Conservation (phyloP, 2,329 filamentous ascomycete species). For the Fusarium dlaminii region DNA sequence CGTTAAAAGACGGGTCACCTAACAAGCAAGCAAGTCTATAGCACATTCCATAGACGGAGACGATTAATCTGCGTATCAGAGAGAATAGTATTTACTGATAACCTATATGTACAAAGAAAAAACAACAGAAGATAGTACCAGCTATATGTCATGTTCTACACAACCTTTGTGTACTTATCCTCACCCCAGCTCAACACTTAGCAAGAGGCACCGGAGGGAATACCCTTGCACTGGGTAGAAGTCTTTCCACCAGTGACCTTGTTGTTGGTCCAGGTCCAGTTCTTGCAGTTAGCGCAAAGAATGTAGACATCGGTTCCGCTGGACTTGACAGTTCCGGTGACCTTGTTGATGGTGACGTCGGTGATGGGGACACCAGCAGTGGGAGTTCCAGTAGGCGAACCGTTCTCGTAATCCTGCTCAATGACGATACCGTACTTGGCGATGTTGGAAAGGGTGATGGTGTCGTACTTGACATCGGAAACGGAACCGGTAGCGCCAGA, state of each 20-base stretch:
- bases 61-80: rapidly evolving
- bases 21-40: no score
- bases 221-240: conserved; percentile 39
- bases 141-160: neutral
- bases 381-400: conserved; percentile 55
- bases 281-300: conserved; percentile 60
- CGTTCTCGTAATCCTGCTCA: conserved; percentile 60
- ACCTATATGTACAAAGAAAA: neutral
- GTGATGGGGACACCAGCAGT: conserved; percentile 64
- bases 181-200: neutral
- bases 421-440: conserved; percentile 53
- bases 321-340: conserved; percentile 55
- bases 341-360: conserved; percentile 53
- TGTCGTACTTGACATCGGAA: conserved; percentile 54
- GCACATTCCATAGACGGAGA: no score
- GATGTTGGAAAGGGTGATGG: conserved; percentile 55
- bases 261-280: conserved; percentile 63
- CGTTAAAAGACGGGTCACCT: neutral
- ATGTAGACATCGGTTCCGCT: conserved; percentile 59
- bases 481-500: conserved; percentile 56
- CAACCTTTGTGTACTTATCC: neutral
- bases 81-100: neutral
- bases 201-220: conserved; percentile 41
- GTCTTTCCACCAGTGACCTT: conserved; percentile 61
- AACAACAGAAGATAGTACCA: neutral